A percentile compares a stretch with the other conserved stretches of the same genome.
These are phyloP conservation scores for Globisporangium perplexum DNA, from an alignment of 352 stramenopile genomes.

Conservation along the genomic window DNA sequence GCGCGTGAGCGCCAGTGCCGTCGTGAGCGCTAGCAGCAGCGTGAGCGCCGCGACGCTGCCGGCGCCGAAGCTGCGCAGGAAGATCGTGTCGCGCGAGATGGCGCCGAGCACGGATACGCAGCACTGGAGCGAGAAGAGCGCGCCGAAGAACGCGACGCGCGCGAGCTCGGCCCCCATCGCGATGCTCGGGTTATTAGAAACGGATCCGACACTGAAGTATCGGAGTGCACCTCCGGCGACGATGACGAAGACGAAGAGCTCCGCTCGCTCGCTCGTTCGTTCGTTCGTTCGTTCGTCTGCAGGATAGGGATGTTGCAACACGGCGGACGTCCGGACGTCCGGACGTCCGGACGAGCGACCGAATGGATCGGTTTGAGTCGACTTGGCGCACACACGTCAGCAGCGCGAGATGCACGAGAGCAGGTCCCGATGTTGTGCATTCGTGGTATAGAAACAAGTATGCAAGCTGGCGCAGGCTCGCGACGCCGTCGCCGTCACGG, in stretches of 20 bases:
- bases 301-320: too few relatives aligned
- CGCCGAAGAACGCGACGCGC: slow-evolving; percentile 79
- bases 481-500: slow-evolving; percentile 25
- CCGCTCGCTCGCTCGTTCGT: too few relatives aligned
- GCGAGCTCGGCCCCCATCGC: slow-evolving; percentile 8
- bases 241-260: too few relatives aligned
- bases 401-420: too few relatives aligned
- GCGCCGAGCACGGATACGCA: slow-evolving; percentile 66
- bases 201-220: too few relatives aligned
- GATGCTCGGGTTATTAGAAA: too few relatives aligned
- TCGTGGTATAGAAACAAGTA: too few relatives aligned
- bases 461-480: background rate
- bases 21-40: slow-evolving; percentile 63
- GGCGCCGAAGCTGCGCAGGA: slow-evolving; percentile 64
- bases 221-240: too few relatives aligned
- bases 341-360: background rate
- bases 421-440: too few relatives aligned
- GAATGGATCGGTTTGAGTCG: too few relatives aligned
- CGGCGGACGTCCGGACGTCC: background rate
- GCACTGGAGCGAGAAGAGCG: slow-evolving; percentile 76
- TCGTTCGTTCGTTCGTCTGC: too few relatives aligned
- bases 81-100: slow-evolving; percentile 81
- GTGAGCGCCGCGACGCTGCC: slow-evolving; percentile 71
- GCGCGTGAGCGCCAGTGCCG: slow-evolving; percentile 57
- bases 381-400: too few relatives aligned